Percentiles rank a stretch among this genome's conserved stretches.
phyloP scores from a whole-genome alignment of 805 yeast species.

The Phaffomyces opuntiae region DNA sequence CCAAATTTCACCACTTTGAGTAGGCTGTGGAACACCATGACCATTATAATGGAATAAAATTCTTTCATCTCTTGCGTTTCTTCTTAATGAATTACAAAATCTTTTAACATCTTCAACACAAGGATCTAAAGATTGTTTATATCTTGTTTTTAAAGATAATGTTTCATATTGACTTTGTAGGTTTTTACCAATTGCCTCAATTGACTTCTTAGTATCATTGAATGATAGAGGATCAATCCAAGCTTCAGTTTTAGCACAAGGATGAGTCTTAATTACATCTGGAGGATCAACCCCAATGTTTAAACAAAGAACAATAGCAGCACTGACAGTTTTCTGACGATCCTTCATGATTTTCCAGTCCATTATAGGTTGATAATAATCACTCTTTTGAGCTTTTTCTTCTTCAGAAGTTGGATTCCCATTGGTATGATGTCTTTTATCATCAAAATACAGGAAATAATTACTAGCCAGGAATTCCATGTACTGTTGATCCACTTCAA shows the following conservation, averaged over 20 bases:
- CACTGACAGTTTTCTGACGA: constrained; percentile 87
- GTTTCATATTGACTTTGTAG: constrained; percentile 87
- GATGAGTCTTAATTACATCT: constrained; percentile 86
- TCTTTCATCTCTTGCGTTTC: constrained; percentile 90
- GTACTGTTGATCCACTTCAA: constrained; percentile 56
- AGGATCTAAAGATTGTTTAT: constrained; percentile 89
- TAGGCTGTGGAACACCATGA: constrained; percentile 97
- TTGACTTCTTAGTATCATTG: constrained; percentile 82
- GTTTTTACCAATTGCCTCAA: constrained; percentile 84
- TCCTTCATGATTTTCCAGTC: constrained; percentile 93
- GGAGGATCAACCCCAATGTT: constrained; percentile 97
- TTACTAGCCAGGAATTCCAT: constrained; percentile 51
- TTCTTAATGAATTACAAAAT: constrained; percentile 78
- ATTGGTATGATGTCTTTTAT: constrained; percentile 85
- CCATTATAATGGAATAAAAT: constrained; percentile 94
- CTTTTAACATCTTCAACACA: constrained; percentile 93
- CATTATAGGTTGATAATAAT: constrained; percentile 59
- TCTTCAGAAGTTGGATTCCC: constrained; percentile 68
- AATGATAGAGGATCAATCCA: constrained; percentile 86
- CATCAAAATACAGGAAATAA: constrained; percentile 81
- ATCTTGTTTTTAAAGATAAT: constrained; percentile 76
- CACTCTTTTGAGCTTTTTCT: constrained; percentile 37
- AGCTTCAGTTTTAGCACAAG: constrained; percentile 86
- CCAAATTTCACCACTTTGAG: constrained; percentile 96
- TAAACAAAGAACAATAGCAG: constrained; percentile 84